These are phyloP conservation scores for Puccinia coronata DNA, from an alignment of 1,284 basidiomycete species.

Conservation along the genomic window DNA sequence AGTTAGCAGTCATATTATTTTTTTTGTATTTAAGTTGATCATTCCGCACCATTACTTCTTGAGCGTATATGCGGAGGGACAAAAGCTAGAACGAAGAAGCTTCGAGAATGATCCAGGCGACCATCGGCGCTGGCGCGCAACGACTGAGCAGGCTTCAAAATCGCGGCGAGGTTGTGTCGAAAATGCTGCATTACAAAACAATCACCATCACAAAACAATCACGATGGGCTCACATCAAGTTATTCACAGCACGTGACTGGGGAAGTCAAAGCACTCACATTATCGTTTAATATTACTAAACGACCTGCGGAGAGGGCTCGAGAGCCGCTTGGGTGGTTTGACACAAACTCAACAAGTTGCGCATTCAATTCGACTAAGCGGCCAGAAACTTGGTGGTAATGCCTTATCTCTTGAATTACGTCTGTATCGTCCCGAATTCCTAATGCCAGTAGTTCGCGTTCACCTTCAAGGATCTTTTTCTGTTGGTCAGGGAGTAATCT, in stretches of 20 bases:
- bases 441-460: slow-evolving; percentile 70
- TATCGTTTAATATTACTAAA: slow-evolving; percentile 79
- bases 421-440: slow-evolving; percentile 66
- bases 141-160: slow-evolving; percentile 71
- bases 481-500: slow-evolving; percentile 89
- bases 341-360: slow-evolving; percentile 68
- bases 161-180: slow-evolving; percentile 70
- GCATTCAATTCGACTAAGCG: slow-evolving; percentile 71
- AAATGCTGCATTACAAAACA: slow-evolving; percentile 68
- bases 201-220: slow-evolving; percentile 25
- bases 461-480: slow-evolving; percentile 78
- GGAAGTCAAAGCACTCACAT: slow-evolving; percentile 63
- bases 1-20: slow-evolving; percentile 1
- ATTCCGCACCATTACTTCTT: slow-evolving; percentile 63
- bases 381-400: slow-evolving; percentile 74
- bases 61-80: slow-evolving; percentile 59
- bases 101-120: slow-evolving; percentile 64
- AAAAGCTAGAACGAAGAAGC: slow-evolving; percentile 74
- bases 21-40: slow-evolving; percentile 41
- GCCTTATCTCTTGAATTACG: slow-evolving; percentile 63
- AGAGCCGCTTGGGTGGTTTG: slow-evolving; percentile 67
- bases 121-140: slow-evolving; percentile 60
- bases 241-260: neutral
- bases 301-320: slow-evolving; percentile 74
- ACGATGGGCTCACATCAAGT: slow-evolving; percentile 9